Percentiles rank a stretch among this genome's conserved stretches.
phyloP scores from a whole-genome alignment of 208 protist species.

The Acanthamoeba quina region DNA sequence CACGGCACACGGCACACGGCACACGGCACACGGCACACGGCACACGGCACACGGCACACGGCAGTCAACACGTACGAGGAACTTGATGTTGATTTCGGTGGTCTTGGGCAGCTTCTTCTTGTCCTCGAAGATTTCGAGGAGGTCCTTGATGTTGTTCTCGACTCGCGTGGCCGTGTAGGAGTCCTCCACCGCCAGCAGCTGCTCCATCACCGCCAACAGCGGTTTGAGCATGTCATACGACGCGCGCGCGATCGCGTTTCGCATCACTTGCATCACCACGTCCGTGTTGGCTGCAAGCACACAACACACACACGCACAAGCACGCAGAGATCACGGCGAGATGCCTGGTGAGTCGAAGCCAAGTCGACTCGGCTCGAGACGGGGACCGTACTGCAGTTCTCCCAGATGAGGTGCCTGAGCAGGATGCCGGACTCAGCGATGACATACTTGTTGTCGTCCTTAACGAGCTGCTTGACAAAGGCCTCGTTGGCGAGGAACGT shows the following conservation, averaged over 20 bases:
- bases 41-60: background rate
- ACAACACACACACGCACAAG: background rate
- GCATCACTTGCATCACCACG: conserved; percentile 22
- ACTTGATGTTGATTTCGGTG: conserved; percentile 61
- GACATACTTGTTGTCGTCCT: conserved; percentile 47
- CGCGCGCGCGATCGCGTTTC: background rate
- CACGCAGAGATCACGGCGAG: background rate
- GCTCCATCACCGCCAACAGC: conserved; percentile 18
- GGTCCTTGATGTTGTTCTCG: background rate
- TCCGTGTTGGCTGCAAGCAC: conserved; percentile 8
- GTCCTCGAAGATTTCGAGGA: conserved; percentile 40
- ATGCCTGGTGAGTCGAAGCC: background rate
- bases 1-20: no score
- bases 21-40: no score
- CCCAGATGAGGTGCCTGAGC: conserved; percentile 27
- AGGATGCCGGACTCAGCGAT: background rate
- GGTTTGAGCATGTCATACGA: conserved; percentile 38
- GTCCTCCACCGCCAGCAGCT: conserved; percentile 22
- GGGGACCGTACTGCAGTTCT: conserved; percentile 7
- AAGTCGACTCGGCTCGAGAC: no score
- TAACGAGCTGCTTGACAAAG: background rate
- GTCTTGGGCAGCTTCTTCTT: conserved; percentile 57
- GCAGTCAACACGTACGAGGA: background rate
- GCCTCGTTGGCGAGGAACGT: conserved; percentile 20
- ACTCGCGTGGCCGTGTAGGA: background rate